Conservation (phyloP, 768 basidiomycete species). For the Kwoniella dejecticola region DNA sequence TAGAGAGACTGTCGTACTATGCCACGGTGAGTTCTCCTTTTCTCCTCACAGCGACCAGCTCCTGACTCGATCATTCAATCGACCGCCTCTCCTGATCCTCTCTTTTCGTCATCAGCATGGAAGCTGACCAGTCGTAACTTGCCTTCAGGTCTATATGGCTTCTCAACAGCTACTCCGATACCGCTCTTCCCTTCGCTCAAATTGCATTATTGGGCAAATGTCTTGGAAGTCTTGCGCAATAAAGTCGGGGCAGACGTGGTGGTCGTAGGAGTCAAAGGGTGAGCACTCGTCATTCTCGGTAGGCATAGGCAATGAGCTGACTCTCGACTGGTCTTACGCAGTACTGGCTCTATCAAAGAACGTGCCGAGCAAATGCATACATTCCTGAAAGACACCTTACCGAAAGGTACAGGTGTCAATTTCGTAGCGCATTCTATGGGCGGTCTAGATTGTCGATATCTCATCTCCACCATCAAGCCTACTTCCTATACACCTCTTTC, state of each 20-base stretch:
- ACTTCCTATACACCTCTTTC: conserved; percentile 80
- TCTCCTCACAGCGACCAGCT: no score
- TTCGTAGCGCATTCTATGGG: conserved; percentile 98
- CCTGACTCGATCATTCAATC: no score
- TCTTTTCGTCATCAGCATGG: no score
- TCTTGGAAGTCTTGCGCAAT: conserved; percentile 74
- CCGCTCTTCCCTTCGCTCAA: conserved; percentile 76
- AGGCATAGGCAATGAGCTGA: no score
- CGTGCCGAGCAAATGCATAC: conserved; percentile 75
- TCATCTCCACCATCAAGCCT: conserved; percentile 83
- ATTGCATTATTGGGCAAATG: conserved; percentile 92
- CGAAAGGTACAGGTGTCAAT: conserved; percentile 75
- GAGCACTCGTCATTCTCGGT: conserved; percentile 46
- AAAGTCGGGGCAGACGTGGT: conserved; percentile 91
- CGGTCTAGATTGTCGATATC: conserved; percentile 88
- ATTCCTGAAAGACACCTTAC: conserved; percentile 67
- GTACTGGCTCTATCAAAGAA: conserved; percentile 84
- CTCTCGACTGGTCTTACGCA: no score
- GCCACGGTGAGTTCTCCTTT: conserved; percentile 71
- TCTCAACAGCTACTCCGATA: conserved; percentile 80
- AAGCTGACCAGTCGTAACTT: neutral
- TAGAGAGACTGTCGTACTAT: conserved; percentile 82
- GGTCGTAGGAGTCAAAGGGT: conserved; percentile 92
- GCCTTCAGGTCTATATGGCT: conserved; percentile 83
- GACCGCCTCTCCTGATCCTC: no score